phyloP scores from a whole-genome alignment of 2,329 filamentous ascomycete genomes.

The Ceratocystis huliohia region DNA sequence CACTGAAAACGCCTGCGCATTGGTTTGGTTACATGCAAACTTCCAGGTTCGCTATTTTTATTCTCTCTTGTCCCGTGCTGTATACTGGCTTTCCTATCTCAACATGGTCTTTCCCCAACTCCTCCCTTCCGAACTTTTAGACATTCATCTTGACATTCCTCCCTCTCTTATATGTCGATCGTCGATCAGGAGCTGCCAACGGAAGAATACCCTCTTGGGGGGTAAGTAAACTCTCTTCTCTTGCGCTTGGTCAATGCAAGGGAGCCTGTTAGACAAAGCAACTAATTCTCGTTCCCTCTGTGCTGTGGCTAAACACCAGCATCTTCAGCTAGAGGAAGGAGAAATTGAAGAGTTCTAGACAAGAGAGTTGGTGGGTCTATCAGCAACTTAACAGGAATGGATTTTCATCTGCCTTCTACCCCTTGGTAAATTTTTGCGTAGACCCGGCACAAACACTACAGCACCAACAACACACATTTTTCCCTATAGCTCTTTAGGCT shows the following conservation, averaged over 20 bases:
- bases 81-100: background rate
- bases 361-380: no score
- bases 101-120: background rate
- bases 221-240: background rate
- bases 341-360: no score
- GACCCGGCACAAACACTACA: background rate
- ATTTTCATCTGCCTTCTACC: no score
- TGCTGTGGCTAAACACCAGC: background rate
- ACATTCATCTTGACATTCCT: background rate
- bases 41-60: slow-evolving; percentile 6
- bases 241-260: background rate
- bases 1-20: background rate
- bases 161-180: background rate
- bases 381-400: no score
- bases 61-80: background rate
- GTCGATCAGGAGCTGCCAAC: slow-evolving; percentile 14
- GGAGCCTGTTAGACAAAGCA: background rate
- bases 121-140: slow-evolving; percentile 1
- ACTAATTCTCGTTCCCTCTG: background rate
- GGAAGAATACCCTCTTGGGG: background rate
- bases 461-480: background rate
- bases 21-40: background rate
- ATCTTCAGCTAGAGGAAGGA: background rate
- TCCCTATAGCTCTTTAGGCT: background rate
- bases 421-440: no score